Evolutionary conservation across 2,329 filamentous ascomycete species (phyloP).

Genomic region (Botrytis tulipae): DNA sequence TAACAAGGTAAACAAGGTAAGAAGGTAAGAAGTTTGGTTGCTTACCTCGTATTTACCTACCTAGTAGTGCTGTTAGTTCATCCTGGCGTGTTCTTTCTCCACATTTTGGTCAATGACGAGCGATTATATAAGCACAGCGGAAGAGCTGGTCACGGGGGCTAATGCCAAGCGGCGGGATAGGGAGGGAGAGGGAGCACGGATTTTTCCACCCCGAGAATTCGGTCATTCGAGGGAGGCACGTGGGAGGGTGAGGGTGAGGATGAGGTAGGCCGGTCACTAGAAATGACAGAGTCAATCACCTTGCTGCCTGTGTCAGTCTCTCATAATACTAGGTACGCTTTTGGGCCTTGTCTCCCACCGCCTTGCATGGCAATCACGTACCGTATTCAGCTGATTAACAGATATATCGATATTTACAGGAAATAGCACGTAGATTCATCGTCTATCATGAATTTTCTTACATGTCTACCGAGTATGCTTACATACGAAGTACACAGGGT

Average conservation of each 20-base stretch:
- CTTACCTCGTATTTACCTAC: too few relatives aligned
- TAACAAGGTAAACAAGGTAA: background rate
- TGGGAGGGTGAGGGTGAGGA: background rate
- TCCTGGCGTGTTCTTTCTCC: background rate
- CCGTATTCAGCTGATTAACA: background rate
- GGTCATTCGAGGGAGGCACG: background rate
- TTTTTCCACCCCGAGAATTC: background rate
- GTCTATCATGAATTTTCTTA: background rate
- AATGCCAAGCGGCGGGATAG: background rate
- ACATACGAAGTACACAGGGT: background rate
- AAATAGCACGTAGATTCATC: background rate
- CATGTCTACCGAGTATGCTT: background rate
- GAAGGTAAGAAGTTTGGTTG: background rate
- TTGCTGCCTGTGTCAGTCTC: too few relatives aligned
- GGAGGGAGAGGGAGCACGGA: background rate
- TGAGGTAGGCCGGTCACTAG: background rate
- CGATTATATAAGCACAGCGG: conserved; percentile 3
- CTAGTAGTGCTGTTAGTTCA: too few relatives aligned
- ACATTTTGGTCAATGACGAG: background rate
- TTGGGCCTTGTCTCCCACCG: background rate
- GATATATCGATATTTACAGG: background rate
- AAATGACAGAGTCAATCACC: background rate
- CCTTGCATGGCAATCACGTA: background rate
- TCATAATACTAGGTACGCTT: background rate
- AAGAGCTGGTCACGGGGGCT: background rate